These are phyloP conservation scores for Pythium periplocum DNA, from an alignment of 352 stramenopile species.

Conservation along the genomic window DNA sequence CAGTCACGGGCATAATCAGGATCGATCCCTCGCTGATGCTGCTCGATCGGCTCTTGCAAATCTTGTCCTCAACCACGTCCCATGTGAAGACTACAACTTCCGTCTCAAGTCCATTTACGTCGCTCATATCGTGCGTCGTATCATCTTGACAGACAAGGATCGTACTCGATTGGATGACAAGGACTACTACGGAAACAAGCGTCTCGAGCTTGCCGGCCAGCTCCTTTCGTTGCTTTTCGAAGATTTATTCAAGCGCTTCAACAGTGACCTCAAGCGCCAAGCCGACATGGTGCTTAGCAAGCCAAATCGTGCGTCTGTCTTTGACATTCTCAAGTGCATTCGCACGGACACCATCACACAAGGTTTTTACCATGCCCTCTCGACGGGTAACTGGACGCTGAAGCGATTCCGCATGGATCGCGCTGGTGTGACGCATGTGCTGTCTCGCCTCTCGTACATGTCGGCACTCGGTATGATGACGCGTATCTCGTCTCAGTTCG, in stretches of 20 bases:
- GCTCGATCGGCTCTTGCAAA: constrained; percentile 96
- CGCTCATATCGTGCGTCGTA: constrained; percentile 94
- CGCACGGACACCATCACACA: constrained; percentile 98
- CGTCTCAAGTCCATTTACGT: constrained; percentile 97
- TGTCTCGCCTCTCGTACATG: constrained; percentile 98
- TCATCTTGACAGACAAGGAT: constrained; percentile 85
- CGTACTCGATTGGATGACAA: constrained; percentile 95
- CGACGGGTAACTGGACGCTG: constrained; percentile 98
- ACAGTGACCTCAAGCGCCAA: constrained; percentile 97
- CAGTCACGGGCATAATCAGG: constrained; percentile 29
- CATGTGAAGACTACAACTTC: constrained; percentile 97
- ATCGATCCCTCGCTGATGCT: constrained; percentile 88
- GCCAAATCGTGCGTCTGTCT: constrained; percentile 95
- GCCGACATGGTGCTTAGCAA: constrained; percentile 98
- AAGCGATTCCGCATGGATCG: constrained; percentile 99
- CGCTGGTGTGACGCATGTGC: constrained; percentile 95
- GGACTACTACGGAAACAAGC: constrained; percentile 99
- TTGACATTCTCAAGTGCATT: constrained; percentile 98
- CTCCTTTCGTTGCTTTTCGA: constrained; percentile 99
- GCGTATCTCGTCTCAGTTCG: constrained; percentile 98
- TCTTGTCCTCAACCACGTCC: constrained; percentile 98
- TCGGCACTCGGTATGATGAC: constrained; percentile 99
- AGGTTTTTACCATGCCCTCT: constrained; percentile 82
- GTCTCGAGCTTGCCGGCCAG: constrained; percentile 98
- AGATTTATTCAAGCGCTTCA: constrained; percentile 98